Evolutionary conservation across 805 yeast species (phyloP).

Genomic region (Candida stauntonica): DNA sequence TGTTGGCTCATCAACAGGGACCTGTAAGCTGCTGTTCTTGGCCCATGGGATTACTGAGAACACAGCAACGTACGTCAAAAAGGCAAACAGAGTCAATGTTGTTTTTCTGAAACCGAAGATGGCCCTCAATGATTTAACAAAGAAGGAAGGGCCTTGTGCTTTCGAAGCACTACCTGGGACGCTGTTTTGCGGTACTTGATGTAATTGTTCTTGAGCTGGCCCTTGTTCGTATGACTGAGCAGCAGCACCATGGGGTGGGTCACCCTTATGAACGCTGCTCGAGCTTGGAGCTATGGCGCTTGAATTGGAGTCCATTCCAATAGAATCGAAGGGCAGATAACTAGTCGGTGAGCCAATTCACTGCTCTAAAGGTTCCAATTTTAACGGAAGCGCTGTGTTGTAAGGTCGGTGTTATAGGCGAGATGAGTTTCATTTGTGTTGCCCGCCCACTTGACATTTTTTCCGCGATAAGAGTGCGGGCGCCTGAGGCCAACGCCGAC

Average conservation of each 20-base stretch:
- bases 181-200: background rate
- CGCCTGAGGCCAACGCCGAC: background rate
- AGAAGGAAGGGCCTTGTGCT: conserved; percentile 14
- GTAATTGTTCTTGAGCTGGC: background rate
- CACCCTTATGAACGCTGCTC: conserved; percentile 8
- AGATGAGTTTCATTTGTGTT: background rate
- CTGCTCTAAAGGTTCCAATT: background rate
- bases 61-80: conserved; percentile 42
- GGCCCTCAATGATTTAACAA: conserved; percentile 35
- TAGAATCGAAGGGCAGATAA: background rate
- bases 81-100: conserved; percentile 52
- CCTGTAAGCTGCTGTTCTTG: conserved; percentile 36
- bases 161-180: background rate
- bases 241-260: conserved; percentile 4
- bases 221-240: background rate
- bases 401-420: background rate
- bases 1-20: conserved; percentile 41
- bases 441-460: background rate
- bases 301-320: conserved; percentile 1
- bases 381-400: background rate
- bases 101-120: conserved; percentile 72
- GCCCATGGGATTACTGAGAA: conserved; percentile 35
- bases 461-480: background rate
- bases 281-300: conserved; percentile 8
- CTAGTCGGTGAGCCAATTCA: background rate